A percentile compares a stretch with the other conserved stretches of the same genome.
These are phyloP conservation scores for Naegleria lovaniensis DNA, from an alignment of 208 protist genomes.

Conservation along the genomic window DNA sequence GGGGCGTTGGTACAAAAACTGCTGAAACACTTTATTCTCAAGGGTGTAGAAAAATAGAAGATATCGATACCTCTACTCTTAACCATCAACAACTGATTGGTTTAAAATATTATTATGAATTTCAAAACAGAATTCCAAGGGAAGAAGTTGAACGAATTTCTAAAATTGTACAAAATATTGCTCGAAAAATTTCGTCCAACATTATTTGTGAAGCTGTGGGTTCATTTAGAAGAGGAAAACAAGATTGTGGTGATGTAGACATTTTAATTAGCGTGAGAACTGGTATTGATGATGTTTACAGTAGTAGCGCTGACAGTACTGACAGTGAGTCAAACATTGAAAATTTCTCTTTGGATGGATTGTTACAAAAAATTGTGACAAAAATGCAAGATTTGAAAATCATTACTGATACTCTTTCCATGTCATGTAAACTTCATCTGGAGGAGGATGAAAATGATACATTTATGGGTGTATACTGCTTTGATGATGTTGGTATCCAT, in stretches of 20 bases:
- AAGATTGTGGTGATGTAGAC: slow-evolving; percentile 43
- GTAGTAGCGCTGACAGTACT: background rate
- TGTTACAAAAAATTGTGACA: background rate
- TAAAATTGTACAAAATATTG: background rate
- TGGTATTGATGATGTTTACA: background rate
- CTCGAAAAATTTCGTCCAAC: background rate
- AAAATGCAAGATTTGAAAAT: slow-evolving; percentile 28
- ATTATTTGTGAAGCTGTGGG: slow-evolving; percentile 33
- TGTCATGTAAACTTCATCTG: slow-evolving; percentile 17
- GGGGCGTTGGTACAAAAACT: slow-evolving; percentile 42
- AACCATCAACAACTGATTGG: slow-evolving; percentile 38
- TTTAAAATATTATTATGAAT: slow-evolving; percentile 41
- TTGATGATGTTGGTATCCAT: background rate
- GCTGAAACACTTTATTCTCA: slow-evolving; percentile 24
- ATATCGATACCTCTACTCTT: slow-evolving; percentile 27
- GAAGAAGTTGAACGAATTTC: slow-evolving; percentile 38
- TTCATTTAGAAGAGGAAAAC: slow-evolving; percentile 37
- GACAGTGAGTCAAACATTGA: background rate
- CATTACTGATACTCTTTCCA: slow-evolving; percentile 36
- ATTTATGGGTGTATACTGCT: slow-evolving; percentile 38
- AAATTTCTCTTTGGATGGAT: background rate
- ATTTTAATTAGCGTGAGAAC: slow-evolving; percentile 36
- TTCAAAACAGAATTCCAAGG: slow-evolving; percentile 42
- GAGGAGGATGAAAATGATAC: slow-evolving; percentile 1
- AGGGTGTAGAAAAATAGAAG: slow-evolving; percentile 13